phyloP scores from a whole-genome alignment of 768 basidiomycete genomes.

The Tylopilus sp. region DNA sequence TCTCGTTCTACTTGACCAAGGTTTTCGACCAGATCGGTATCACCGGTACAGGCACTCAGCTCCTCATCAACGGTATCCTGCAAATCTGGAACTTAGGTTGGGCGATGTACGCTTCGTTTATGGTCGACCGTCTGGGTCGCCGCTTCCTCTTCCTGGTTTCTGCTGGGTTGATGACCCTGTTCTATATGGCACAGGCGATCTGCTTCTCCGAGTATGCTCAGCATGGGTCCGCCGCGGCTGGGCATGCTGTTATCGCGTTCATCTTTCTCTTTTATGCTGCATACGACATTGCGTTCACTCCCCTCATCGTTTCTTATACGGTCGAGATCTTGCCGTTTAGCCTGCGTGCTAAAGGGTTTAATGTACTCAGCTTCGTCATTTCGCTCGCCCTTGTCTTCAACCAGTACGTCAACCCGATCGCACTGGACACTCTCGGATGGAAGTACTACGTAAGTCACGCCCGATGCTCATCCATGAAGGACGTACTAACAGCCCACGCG shows the following conservation, averaged over 20 bases:
- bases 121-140: constrained; percentile 66
- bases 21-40: constrained; percentile 70
- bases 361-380: constrained; percentile 74
- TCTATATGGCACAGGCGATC: constrained; percentile 66
- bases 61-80: constrained; percentile 83
- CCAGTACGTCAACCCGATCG: constrained; percentile 85
- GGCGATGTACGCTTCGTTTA: constrained; percentile 53
- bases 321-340: constrained; percentile 84
- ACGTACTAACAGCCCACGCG: not conserved
- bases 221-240: constrained; percentile 40
- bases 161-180: constrained; percentile 54
- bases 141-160: constrained; percentile 69
- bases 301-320: constrained; percentile 83
- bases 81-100: constrained; percentile 78
- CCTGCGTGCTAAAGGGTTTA: constrained; percentile 85
- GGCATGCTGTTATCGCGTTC: constrained; percentile 74
- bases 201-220: constrained; percentile 57
- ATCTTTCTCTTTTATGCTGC: constrained; percentile 80
- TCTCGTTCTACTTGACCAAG: constrained; percentile 77
- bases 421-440: constrained; percentile 61
- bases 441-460: constrained; percentile 61
- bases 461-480: not conserved
- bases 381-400: constrained; percentile 84
- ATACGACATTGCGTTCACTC: constrained; percentile 83
- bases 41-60: constrained; percentile 55